Conservation (phyloP, 208 protist genomes). For the Leishmania amazonensis region DNA sequence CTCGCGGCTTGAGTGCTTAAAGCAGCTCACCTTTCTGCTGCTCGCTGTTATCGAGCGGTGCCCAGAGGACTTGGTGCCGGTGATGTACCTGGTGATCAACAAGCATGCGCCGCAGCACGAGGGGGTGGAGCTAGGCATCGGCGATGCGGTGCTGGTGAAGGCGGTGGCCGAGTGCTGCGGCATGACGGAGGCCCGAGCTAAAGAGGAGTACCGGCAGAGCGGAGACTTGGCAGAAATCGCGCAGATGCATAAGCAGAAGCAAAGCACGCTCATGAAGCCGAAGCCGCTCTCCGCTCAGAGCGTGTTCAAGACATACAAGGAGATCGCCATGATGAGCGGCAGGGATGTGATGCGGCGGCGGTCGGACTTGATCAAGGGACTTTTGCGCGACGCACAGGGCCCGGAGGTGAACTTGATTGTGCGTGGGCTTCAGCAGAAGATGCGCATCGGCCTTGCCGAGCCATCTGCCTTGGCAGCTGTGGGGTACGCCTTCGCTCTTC, state of each 20-base stretch:
- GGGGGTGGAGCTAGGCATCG: constrained; percentile 98
- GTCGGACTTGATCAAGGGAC: constrained; percentile 91
- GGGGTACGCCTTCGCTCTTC: constrained; percentile 92
- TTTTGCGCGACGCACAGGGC: constrained; percentile 92
- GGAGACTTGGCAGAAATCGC: constrained; percentile 97
- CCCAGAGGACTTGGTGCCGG: constrained; percentile 86
- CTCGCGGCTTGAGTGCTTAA: constrained; percentile 89
- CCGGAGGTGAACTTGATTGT: constrained; percentile 96
- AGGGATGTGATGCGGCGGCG: constrained; percentile 92
- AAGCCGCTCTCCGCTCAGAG: constrained; percentile 87
- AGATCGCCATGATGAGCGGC: constrained; percentile 93
- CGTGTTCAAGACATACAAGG: constrained; percentile 90
- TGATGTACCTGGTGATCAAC: constrained; percentile 96
- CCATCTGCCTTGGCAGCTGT: constrained; percentile 95
- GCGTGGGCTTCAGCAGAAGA: constrained; percentile 96
- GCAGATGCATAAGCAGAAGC: constrained; percentile 82
- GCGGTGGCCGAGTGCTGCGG: constrained; percentile 95
- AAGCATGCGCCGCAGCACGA: constrained; percentile 96
- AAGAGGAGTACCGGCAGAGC: constrained; percentile 84
- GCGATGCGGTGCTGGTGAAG: constrained; percentile 96
- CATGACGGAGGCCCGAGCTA: constrained; percentile 80
- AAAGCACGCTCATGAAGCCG: constrained; percentile 91
- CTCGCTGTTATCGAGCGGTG: constrained; percentile 81
- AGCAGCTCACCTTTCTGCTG: constrained; percentile 86
- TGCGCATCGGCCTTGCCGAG: constrained; percentile 98